Base-by-base conservation (phyloP, 1,284 basidiomycete genomes). In the Ustilago vetiveriae region DNA sequence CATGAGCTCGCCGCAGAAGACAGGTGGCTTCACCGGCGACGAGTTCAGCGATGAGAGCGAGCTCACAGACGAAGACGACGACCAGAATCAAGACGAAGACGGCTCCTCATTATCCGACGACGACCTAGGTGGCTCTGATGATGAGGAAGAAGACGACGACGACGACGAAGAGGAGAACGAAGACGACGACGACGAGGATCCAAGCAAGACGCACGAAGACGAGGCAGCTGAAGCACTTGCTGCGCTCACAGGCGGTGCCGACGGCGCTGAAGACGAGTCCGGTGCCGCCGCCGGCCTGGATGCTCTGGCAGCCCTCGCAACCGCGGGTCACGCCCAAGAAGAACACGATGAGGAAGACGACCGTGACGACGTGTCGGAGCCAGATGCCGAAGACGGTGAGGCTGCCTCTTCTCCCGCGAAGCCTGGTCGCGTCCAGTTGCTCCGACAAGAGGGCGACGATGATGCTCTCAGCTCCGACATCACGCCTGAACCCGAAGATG, bases 21-120 rank as follows among this genome's bases (percentile, higher is more conserved):
- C 71, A 3, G 66, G 62, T 27, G 64, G 42, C 19, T 73, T 65
- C 48, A 69, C 71, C 27, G 65, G 55, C 33, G 69, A 75, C 53
- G 73, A 69, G 40, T 63, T 77, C 49, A 75, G 74, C 47, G 71
- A 64, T 46, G 75, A 75, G 39, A 77, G 75, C 58, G 75, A 77
- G 32, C 66, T 73, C 42, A 73, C 71, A 21, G 71, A 73, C 45
- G 67, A 73, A 29, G 68, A 71, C 5, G 68, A 71, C 26, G 68
- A 71, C 24, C 56, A 69, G 36, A 56, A 66, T 50, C 53, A 65
- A 30, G 64, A 67, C 30, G 69, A 67, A 29, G 69, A 72, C 24
- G 63, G 30, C 6, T 69, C 66, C 3, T 69, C 66, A 1, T 53
- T 64, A 16, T 64, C 59, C 7, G 67, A 70, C 29, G 67, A 70